phyloP scores from a whole-genome alignment of 257 asterid genomes.

The Striga asiatica region DNA sequence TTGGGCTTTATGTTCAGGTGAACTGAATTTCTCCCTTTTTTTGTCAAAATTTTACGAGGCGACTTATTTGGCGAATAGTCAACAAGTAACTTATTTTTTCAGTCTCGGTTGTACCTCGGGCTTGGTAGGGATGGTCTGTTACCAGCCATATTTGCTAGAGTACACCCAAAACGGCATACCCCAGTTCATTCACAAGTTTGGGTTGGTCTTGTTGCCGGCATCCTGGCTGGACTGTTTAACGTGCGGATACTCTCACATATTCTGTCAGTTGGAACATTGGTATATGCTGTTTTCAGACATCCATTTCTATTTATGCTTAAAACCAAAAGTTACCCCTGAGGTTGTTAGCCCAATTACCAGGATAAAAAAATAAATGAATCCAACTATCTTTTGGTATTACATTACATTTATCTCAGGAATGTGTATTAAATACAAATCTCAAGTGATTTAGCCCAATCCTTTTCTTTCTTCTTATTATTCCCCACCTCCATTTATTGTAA shows the following conservation, averaged over 20 bases:
- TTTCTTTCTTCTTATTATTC: no score
- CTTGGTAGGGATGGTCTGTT: constrained; percentile 88
- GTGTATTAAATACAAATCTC: no score
- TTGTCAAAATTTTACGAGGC: not conserved
- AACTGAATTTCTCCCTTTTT: constrained; percentile 8
- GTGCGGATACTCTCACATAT: constrained; percentile 77
- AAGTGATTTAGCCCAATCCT: no score
- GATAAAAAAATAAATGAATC: not conserved
- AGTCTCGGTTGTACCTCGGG: constrained; percentile 91
- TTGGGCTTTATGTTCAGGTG: constrained; percentile 93
- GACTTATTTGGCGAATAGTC: constrained; percentile 7
- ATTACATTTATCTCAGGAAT: no score
- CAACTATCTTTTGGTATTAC: not conserved
- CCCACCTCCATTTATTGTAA: no score
- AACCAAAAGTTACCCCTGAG: not conserved
- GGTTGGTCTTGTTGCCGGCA: constrained; percentile 72
- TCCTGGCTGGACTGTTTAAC: constrained; percentile 70
- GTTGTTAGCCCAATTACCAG: not conserved
- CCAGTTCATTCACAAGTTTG: constrained; percentile 78
- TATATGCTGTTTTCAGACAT: constrained; percentile 30
- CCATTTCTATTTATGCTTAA: not conserved
- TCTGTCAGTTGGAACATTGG: constrained; percentile 86
- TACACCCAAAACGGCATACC: constrained; percentile 64
- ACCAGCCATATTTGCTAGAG: constrained; percentile 65
- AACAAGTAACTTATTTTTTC: constrained; percentile 14